Base-by-base conservation (phyloP, 208 protist genomes). In the Leishmania turanica region DNA sequence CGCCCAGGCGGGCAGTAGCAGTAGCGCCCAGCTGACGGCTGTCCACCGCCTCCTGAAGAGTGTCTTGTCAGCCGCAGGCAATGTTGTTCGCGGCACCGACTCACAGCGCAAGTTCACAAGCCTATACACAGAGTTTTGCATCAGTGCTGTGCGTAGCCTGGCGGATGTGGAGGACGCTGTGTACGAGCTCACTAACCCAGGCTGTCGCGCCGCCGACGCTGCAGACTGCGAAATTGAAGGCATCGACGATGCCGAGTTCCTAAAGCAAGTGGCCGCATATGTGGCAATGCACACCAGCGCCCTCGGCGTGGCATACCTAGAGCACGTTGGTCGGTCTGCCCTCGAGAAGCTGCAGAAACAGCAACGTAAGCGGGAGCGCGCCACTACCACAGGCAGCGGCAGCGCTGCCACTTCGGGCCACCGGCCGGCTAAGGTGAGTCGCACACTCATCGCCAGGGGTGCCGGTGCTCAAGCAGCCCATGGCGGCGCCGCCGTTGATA, bases 31-130 rank as follows among this genome's bases (percentile, higher is more conserved):
- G 2, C 79, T 89, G 15, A 49, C 78, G 40, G 58, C 65, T 27
- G 77, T 89, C 56, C 83, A 89, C 34, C 79, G 80, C 24, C 80
- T 90, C 19, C 80, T 90, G n/a, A 83, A 74, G 62, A 81, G 71
- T 54, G 79, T 90, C 13, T 60, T 83, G 15, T 17, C 62, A 0
- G 70, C 68, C 34, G 93, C 90, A 5, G 45, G 83, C 2, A 75
- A 34, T 21, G 89, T 97, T 72, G 91, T 95, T 27, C 93, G 94
- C 54, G 93, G 92, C 73, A 97, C 92, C 0, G 87, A 92, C 79
- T 93, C 90, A 24, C 92, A 97, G 78, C 86, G 89, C 53, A 75
- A 84, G 8, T 97, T 97, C 78, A 95, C 91, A 80, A 82, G 73
- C 40, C 81, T 91, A 73, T 95, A 95, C 79, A 84, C 88, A 1